A percentile compares a stretch with the other conserved stretches of the same genome.
Evolutionary conservation across 2,329 filamentous ascomycete genomes (phyloP).

Genomic region (Amylocarpus encephaloides): DNA sequence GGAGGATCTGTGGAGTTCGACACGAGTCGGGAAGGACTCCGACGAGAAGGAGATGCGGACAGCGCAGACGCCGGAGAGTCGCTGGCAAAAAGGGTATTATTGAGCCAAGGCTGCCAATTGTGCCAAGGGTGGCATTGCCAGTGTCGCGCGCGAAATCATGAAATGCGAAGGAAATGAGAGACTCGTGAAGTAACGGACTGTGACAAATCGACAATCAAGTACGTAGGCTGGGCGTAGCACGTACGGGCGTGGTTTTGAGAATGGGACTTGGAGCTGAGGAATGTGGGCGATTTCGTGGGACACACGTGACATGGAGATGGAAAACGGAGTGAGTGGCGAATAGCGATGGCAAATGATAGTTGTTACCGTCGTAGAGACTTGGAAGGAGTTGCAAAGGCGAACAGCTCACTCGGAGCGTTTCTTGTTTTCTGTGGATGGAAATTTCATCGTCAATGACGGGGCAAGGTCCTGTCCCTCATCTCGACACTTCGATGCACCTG

Average conservation of each 20-base stretch:
- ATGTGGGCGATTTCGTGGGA: background rate
- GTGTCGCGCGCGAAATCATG: background rate
- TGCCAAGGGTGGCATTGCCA: constrained; percentile 11
- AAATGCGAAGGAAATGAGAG: background rate
- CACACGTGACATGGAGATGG: background rate
- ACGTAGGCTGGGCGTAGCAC: background rate
- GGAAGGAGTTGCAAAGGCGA: no score
- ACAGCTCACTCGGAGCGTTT: no score
- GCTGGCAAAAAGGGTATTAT: background rate
- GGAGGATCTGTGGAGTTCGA: background rate
- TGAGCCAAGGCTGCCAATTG: constrained; percentile 5
- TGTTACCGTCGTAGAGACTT: no score
- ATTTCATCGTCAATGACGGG: no score
- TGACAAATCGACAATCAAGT: background rate
- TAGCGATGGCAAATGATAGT: no score
- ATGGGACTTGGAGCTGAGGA: background rate
- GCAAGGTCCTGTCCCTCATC: no score
- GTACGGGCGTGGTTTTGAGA: background rate
- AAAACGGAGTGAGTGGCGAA: background rate
- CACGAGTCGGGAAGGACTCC: background rate
- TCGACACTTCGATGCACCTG: no score
- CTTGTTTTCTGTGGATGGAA: no score
- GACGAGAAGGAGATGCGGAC: background rate
- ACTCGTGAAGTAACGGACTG: background rate
- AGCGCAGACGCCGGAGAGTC: background rate